phyloP scores from a whole-genome alignment of 108 stramenopile species.

The Seminavis robusta region DNA sequence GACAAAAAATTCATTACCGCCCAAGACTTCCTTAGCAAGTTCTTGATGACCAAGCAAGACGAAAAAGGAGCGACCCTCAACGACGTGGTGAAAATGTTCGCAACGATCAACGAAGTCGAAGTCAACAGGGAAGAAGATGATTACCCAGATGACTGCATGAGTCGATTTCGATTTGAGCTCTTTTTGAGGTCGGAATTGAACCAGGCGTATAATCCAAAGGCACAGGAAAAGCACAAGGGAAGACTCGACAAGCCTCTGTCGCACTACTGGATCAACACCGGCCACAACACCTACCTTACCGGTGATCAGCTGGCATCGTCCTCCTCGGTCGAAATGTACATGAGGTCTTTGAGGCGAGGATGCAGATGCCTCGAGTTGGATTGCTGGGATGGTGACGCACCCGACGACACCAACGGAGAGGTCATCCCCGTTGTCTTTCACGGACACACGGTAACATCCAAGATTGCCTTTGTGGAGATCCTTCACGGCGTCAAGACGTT shows the following conservation, averaged over 20 bases:
- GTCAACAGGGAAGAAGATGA: conserved; percentile 16
- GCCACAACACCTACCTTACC: conserved; percentile 96
- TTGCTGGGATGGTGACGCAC: conserved; percentile 86
- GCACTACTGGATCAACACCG: conserved; percentile 90
- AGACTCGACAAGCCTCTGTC: conserved; percentile 68
- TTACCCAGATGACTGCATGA: conserved; percentile 25
- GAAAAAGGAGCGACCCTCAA: conserved; percentile 41
- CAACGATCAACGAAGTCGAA: conserved; percentile 44
- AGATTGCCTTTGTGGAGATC: conserved; percentile 77
- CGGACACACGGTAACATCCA: conserved; percentile 88
- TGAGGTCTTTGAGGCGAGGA: conserved; percentile 71
- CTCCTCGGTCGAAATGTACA: conserved; percentile 78
- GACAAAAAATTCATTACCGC: conserved; percentile 36
- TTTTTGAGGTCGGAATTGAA: conserved; percentile 51
- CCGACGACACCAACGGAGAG: conserved; percentile 2
- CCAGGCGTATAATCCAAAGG: conserved; percentile 59
- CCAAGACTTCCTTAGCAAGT: conserved; percentile 40
- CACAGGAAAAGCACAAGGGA: conserved; percentile 8
- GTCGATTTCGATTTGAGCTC: conserved; percentile 43
- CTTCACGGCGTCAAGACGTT: conserved; percentile 65
- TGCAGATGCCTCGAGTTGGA: conserved; percentile 97
- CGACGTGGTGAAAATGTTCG: conserved; percentile 46
- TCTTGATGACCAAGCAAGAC: conserved; percentile 47
- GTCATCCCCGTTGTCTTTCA: conserved; percentile 84
- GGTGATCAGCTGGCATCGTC: conserved; percentile 88